These are phyloP conservation scores for Exophiala dermatitidis DNA, from an alignment of 2,329 filamentous ascomycete genomes.

Conservation along the genomic window DNA sequence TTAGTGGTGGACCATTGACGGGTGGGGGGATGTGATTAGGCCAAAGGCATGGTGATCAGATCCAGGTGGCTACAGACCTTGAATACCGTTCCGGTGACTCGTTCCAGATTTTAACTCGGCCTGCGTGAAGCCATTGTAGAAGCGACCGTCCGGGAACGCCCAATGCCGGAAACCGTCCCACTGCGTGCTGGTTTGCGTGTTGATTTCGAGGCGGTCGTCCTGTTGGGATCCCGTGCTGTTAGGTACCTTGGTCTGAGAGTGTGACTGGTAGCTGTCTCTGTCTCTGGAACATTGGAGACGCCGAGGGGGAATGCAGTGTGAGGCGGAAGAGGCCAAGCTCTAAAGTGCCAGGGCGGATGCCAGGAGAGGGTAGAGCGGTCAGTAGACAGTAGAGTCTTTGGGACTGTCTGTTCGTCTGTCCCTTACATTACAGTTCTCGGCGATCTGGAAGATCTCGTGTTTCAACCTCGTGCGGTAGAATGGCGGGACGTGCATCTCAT, in stretches of 20 bases:
- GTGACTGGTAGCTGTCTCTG: too few species aligned
- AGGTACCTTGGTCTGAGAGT: neutral
- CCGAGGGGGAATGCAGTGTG: neutral
- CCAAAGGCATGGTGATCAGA: neutral
- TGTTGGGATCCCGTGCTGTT: neutral
- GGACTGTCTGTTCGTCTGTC: neutral
- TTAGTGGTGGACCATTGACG: neutral
- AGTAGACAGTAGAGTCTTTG: neutral
- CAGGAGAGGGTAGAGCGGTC: too few species aligned
- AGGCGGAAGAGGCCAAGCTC: neutral
- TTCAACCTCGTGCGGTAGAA: slow-evolving; percentile 6
- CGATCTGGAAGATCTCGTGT: slow-evolving; percentile 4
- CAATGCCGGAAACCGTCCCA: slow-evolving; percentile 23
- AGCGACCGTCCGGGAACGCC: slow-evolving; percentile 30
- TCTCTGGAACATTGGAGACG: too few species aligned
- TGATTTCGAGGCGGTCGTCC: slow-evolving; percentile 12
- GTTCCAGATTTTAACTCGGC: slow-evolving; percentile 30
- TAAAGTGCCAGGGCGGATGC: neutral
- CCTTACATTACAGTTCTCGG: slow-evolving; percentile 1
- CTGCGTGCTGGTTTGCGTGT: slow-evolving; percentile 11
- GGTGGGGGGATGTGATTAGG: neutral
- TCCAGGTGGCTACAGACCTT: slow-evolving; percentile 23
- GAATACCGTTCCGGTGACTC: slow-evolving; percentile 33
- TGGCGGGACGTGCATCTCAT: slow-evolving; percentile 8
- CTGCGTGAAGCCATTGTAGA: slow-evolving; percentile 34